Evolutionary conservation across 2,329 filamentous ascomycete genomes (phyloP).

Genomic region (Blumeriella jaapii): DNA sequence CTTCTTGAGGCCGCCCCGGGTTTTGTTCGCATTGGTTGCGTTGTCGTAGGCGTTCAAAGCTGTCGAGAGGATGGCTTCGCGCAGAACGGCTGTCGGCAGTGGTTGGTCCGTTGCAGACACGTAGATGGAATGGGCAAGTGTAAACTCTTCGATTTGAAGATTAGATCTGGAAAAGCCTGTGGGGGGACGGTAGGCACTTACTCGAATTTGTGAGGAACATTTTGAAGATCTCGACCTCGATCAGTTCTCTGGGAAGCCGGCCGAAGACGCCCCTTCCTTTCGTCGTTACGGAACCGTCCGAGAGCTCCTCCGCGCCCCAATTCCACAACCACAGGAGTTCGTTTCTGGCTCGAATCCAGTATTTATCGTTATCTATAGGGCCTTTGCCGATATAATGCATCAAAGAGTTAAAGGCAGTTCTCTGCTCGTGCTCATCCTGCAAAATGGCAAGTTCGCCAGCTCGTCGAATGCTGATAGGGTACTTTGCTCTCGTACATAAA

Average conservation of each 20-base stretch:
- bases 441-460: slow-evolving; percentile 54
- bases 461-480: slow-evolving; percentile 37
- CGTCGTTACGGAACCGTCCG: slow-evolving; percentile 25
- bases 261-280: slow-evolving; percentile 42
- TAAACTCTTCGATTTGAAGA: slow-evolving; percentile 47
- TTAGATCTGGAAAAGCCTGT: too few relatives aligned
- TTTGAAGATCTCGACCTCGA: slow-evolving; percentile 64
- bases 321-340: slow-evolving; percentile 63
- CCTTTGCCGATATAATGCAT: slow-evolving; percentile 31
- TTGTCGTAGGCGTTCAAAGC: slow-evolving; percentile 68
- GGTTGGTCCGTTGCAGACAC: slow-evolving; percentile 39
- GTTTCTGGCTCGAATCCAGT: slow-evolving; percentile 49
- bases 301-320: slow-evolving; percentile 48
- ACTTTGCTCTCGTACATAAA: slow-evolving; percentile 40
- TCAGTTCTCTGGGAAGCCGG: slow-evolving; percentile 43
- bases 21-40: slow-evolving; percentile 69
- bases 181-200: slow-evolving; percentile 29
- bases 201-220: slow-evolving; percentile 49
- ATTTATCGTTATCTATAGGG: slow-evolving; percentile 48
- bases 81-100: slow-evolving; percentile 39
- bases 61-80: slow-evolving; percentile 48
- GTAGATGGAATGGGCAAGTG: slow-evolving; percentile 51
- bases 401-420: slow-evolving; percentile 39
- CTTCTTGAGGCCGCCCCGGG: slow-evolving; percentile 64
- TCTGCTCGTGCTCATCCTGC: slow-evolving; percentile 53